Percentiles rank a stretch among this genome's conserved stretches.
Conservation (phyloP, 2,329 filamentous ascomycete species). For the Leptographium galeiforme region DNA sequence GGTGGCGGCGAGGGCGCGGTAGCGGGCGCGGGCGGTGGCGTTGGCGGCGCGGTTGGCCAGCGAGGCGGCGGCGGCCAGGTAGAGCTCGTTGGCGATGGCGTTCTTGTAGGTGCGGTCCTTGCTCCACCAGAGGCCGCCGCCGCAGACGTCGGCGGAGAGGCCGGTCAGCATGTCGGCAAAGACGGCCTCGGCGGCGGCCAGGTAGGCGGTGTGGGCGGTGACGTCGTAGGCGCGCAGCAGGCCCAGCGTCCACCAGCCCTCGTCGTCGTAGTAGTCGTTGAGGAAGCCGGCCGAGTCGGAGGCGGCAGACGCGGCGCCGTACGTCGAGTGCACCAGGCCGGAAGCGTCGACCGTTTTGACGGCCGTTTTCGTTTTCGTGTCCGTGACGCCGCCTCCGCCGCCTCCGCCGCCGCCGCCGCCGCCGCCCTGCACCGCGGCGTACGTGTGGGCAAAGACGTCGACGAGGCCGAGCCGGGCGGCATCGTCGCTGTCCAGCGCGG, state of each 20-base stretch:
- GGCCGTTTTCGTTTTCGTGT: slow-evolving; percentile 21
- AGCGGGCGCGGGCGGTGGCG: slow-evolving; percentile 21
- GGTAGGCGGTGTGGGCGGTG: slow-evolving; percentile 30
- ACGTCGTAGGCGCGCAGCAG: slow-evolving; percentile 42
- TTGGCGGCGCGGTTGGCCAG: slow-evolving; percentile 33
- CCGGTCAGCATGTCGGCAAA: slow-evolving; percentile 41
- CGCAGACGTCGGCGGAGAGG: slow-evolving; percentile 25
- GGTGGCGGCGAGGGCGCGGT: slow-evolving; percentile 30
- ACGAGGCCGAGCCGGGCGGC: slow-evolving; percentile 25
- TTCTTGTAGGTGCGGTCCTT: slow-evolving; percentile 37
- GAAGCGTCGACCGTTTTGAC: slow-evolving; percentile 22
- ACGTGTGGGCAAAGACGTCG: slow-evolving; percentile 30
- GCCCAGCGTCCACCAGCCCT: slow-evolving; percentile 49
- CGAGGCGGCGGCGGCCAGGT: slow-evolving; percentile 35
- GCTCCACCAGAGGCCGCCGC: slow-evolving; percentile 45
- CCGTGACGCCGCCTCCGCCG: too few species aligned
- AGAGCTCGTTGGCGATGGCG: slow-evolving; percentile 44
- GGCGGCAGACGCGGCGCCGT: slow-evolving; percentile 16
- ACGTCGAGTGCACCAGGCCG: slow-evolving; percentile 25
- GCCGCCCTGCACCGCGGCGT: slow-evolving; percentile 28
- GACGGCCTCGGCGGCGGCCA: slow-evolving; percentile 35
- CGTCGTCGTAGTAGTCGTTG: slow-evolving; percentile 46
- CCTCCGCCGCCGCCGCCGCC: too few species aligned
- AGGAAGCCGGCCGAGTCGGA: slow-evolving; percentile 30
- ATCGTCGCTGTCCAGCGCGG: slow-evolving; percentile 18